Conservation (phyloP, 1,139 yeast genomes). For the Magnusiomyces clavatus region DNA sequence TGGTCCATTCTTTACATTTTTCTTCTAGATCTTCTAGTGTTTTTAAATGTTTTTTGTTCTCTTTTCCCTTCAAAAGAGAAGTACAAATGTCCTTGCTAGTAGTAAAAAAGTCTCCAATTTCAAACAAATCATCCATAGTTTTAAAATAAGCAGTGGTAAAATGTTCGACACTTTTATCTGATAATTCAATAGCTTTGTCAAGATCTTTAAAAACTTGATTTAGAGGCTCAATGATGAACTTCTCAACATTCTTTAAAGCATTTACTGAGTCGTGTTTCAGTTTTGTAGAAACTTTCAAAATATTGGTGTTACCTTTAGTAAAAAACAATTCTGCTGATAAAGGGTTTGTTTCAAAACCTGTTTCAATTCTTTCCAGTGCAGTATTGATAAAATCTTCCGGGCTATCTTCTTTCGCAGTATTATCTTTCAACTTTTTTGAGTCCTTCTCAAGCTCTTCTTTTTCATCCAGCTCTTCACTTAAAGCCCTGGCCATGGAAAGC, state of each 20-base stretch:
- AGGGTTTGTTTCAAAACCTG: slow-evolving; percentile 49
- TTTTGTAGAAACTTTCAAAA: slow-evolving; percentile 36
- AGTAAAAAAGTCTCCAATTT: slow-evolving; percentile 48
- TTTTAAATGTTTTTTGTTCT: slow-evolving; percentile 30
- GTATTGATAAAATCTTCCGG: slow-evolving; percentile 55
- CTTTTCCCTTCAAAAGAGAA: slow-evolving; percentile 55
- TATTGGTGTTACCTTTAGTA: slow-evolving; percentile 47
- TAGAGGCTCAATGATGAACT: slow-evolving; percentile 24
- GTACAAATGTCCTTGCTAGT: slow-evolving; percentile 42
- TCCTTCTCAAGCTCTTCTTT: slow-evolving; percentile 15
- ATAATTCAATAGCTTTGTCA: slow-evolving; percentile 33
- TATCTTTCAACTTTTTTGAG: slow-evolving; percentile 5
- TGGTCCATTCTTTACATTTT: slow-evolving; percentile 21
- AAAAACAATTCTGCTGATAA: slow-evolving; percentile 39
- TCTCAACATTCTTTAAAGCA: slow-evolving; percentile 12
- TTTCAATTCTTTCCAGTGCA: slow-evolving; percentile 59
- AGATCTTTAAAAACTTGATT: slow-evolving; percentile 40
- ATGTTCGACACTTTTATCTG: slow-evolving; percentile 1
- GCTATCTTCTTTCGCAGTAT: slow-evolving; percentile 30
- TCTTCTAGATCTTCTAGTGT: slow-evolving; percentile 9
- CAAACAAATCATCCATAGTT: slow-evolving; percentile 36
- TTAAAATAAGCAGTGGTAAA: slow-evolving; percentile 11
- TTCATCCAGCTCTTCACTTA: slow-evolving; percentile 20
- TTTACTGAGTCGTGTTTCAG: slow-evolving; percentile 14
- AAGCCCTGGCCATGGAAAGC: slow-evolving; percentile 17